Evolutionary conservation across 768 basidiomycete genomes (phyloP).

Genomic region (Termitomyces sp.): DNA sequence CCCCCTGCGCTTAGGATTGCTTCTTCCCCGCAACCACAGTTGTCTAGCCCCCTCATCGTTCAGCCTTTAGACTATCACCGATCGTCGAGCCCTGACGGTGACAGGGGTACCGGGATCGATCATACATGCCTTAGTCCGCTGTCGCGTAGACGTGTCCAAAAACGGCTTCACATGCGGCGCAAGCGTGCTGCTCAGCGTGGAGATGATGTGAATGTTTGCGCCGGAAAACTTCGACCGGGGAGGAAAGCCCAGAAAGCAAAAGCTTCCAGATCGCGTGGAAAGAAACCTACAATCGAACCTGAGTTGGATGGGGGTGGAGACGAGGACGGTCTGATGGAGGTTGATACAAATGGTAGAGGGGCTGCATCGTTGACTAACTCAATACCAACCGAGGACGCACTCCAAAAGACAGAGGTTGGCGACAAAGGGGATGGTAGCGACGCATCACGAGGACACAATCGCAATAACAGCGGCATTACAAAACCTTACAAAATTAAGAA

Average conservation of each 20-base stretch:
- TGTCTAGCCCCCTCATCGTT: background rate
- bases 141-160: conserved; percentile 49
- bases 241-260: conserved; percentile 20
- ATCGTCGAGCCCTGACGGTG: conserved; percentile 9
- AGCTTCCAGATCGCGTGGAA: conserved; percentile 12
- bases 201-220: conserved; percentile 20
- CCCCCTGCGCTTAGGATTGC: background rate
- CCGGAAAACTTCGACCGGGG: conserved; percentile 31
- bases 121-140: conserved; percentile 33
- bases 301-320: background rate
- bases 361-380: background rate
- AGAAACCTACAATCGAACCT: conserved; percentile 1
- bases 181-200: conserved; percentile 51
- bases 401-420: background rate
- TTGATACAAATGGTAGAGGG: conserved; percentile 2
- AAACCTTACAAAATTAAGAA: conserved; percentile 38
- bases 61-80: conserved; percentile 2
- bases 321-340: conserved; percentile 6
- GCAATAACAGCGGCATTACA: conserved; percentile 30
- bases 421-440: background rate
- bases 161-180: conserved; percentile 69
- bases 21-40: conserved; percentile 4
- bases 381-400: background rate
- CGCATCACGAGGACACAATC: background rate
- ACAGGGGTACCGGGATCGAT: conserved; percentile 9